phyloP scores from a whole-genome alignment of 139 green algal species.

The Picochlorum sp. region DNA sequence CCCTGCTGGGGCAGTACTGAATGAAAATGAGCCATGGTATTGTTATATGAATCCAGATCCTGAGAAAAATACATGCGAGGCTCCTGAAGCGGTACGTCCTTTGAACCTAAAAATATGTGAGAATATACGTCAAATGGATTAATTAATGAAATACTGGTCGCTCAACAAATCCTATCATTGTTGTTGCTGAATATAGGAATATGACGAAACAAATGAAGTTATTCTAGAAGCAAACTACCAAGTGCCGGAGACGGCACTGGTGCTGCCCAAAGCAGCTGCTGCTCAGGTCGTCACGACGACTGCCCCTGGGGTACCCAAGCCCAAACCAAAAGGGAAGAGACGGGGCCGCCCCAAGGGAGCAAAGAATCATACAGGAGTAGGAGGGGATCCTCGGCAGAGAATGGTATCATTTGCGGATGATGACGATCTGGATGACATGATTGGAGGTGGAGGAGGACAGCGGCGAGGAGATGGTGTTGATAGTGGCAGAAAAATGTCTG shows the following conservation, averaged over 20 bases:
- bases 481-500: too few species aligned
- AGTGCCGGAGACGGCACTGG: background rate
- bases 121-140: too few species aligned
- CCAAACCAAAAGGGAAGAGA: background rate
- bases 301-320: too few species aligned
- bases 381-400: background rate
- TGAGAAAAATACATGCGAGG: slow-evolving; percentile 25
- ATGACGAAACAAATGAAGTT: slow-evolving; percentile 27
- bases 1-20: slow-evolving; percentile 21
- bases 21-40: slow-evolving; percentile 42
- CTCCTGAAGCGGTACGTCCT: slow-evolving; percentile 33
- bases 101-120: too few species aligned
- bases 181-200: slow-evolving; percentile 15
- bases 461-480: too few species aligned
- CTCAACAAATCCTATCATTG: too few species aligned
- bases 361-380: background rate
- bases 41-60: slow-evolving; percentile 48
- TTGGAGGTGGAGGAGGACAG: too few species aligned
- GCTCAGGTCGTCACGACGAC: background rate
- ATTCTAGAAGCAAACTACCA: background rate
- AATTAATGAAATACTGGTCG: too few species aligned
- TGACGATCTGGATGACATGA: too few species aligned
- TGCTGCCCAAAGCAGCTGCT: slow-evolving; percentile 5
- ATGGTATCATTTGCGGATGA: background rate
- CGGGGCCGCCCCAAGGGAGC: slow-evolving; percentile 1